These are phyloP conservation scores for Colletotrichum sp. DNA, from an alignment of 2,329 filamentous ascomycete species.

Conservation along the genomic window DNA sequence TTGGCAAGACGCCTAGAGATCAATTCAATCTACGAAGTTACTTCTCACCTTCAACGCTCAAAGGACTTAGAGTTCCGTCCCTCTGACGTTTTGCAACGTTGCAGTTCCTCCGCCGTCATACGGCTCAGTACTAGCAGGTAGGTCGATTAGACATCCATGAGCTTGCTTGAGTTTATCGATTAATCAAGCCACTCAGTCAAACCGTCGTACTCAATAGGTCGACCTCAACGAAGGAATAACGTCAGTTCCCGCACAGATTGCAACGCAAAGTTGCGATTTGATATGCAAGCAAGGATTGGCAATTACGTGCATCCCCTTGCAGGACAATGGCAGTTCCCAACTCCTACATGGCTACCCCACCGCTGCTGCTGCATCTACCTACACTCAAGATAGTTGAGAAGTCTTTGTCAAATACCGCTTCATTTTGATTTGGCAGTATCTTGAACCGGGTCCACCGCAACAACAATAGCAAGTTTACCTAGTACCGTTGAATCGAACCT, in stretches of 20 bases:
- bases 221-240: background rate
- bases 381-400: background rate
- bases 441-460: background rate
- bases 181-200: background rate
- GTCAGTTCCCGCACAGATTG: background rate
- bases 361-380: background rate
- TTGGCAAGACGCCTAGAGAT: background rate
- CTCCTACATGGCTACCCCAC: background rate
- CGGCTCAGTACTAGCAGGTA: background rate
- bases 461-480: background rate
- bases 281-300: background rate
- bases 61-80: accelerated
- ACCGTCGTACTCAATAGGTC: background rate
- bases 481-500: background rate
- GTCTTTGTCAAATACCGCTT: background rate
- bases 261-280: background rate
- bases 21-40: background rate
- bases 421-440: background rate
- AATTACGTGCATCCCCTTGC: background rate
- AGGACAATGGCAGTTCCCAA: background rate
- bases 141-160: background rate
- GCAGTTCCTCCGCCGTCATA: accelerated
- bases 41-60: background rate
- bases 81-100: background rate
- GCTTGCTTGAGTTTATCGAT: background rate